Conservation (phyloP, 768 basidiomycete genomes). For the Russula dissimulans region DNA sequence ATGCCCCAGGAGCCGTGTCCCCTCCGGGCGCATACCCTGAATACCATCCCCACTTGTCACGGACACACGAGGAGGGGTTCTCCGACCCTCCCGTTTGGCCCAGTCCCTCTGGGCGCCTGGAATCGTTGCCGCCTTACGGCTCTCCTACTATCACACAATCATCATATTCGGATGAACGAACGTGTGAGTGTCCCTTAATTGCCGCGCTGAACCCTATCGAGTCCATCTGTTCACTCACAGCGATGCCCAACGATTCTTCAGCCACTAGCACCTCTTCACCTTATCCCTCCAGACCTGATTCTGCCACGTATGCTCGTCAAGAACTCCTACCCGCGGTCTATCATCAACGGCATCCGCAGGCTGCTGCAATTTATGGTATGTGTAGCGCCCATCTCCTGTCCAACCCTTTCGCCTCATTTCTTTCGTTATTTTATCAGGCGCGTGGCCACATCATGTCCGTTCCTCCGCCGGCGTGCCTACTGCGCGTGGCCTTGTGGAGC, state of each 20-base stretch:
- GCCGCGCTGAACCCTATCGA: constrained; percentile 7
- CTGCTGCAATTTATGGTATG: background rate
- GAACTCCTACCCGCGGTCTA: background rate
- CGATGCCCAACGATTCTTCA: constrained; percentile 11
- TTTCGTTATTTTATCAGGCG: constrained; percentile 6
- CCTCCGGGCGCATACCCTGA: constrained; percentile 24
- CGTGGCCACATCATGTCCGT: constrained; percentile 9
- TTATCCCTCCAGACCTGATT: constrained; percentile 13
- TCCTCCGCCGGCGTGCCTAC: background rate
- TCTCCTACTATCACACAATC: constrained; percentile 34
- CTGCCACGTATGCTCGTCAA: constrained; percentile 10
- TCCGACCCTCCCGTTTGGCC: constrained; percentile 24
- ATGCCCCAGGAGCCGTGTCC: constrained; percentile 2
- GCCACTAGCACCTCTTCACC: constrained; percentile 1
- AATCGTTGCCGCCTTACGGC: constrained; percentile 31
- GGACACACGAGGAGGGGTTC: constrained; percentile 20
- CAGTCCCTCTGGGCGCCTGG: constrained; percentile 28
- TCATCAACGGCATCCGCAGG: constrained; percentile 1
- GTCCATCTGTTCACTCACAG: constrained; percentile 11
- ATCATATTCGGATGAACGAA: constrained; percentile 51
- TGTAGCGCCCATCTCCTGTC: background rate
- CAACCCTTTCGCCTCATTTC: background rate
- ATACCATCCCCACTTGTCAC: constrained; percentile 13
- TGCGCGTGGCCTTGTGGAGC: background rate
- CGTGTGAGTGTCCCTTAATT: constrained; percentile 32